A percentile compares a stretch with the other conserved stretches of the same genome.
Evolutionary conservation across 1,284 basidiomycete species (phyloP).

Genomic region (Trichosporon sp.): DNA sequence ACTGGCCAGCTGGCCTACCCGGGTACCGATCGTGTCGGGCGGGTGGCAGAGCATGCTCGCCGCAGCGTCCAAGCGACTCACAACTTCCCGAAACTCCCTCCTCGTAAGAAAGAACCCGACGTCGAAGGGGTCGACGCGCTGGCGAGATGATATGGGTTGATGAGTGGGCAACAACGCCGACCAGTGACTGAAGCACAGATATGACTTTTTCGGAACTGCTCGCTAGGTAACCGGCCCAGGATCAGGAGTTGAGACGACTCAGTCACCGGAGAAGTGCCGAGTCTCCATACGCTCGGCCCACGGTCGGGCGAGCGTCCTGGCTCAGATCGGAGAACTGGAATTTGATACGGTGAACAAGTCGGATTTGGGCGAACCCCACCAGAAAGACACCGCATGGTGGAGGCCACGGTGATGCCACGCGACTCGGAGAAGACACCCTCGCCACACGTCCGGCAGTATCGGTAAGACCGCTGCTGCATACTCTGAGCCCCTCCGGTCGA

Average conservation of each 20-base stretch:
- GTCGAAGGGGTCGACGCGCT: neutral
- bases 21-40: neutral
- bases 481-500: neutral
- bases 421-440: neutral
- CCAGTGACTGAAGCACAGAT: conserved; percentile 11
- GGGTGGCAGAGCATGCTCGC: neutral
- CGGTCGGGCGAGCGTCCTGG: neutral
- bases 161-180: conserved; percentile 12
- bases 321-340: conserved; percentile 7
- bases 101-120: conserved; percentile 5
- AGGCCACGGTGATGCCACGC: neutral
- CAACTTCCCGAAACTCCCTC: conserved; percentile 17
- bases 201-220: conserved; percentile 18
- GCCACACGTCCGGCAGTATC: neutral
- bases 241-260: neutral
- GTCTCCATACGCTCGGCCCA: conserved; percentile 8
- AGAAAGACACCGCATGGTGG: neutral
- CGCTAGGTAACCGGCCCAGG: neutral
- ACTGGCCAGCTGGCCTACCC: too few relatives aligned
- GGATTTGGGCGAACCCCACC: neutral
- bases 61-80: conserved; percentile 1
- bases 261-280: conserved; percentile 11
- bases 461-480: neutral
- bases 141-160: neutral
- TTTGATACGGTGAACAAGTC: conserved; percentile 9